A percentile compares a stretch with the other conserved stretches of the same genome.
Evolutionary conservation across 768 basidiomycete species (phyloP).

Genomic region (Lactifluus pinguis): DNA sequence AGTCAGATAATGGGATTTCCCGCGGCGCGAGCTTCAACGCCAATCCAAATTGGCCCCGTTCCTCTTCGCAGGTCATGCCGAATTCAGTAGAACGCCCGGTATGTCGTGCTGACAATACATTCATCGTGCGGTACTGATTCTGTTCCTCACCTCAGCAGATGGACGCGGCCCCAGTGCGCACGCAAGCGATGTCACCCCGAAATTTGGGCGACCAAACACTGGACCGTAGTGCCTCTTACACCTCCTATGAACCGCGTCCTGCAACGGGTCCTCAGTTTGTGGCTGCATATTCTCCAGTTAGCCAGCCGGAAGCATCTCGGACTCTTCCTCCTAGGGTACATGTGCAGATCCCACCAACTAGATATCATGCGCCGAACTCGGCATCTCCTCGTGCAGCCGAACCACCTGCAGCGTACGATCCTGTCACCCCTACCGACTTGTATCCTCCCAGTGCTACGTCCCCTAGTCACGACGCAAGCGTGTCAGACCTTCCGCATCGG

Average conservation of each 20-base stretch:
- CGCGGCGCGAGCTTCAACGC: neutral
- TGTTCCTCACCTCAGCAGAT: neutral
- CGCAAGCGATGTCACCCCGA: neutral
- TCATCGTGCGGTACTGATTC: neutral
- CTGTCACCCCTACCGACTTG: neutral
- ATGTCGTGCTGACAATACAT: neutral
- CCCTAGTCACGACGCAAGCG: neutral
- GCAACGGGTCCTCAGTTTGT: neutral
- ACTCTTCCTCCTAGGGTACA: neutral
- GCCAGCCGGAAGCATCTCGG: neutral
- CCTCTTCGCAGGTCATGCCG: neutral
- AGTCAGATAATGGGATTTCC: neutral
- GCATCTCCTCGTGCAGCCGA: neutral
- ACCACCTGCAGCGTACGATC: neutral
- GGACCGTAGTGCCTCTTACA: neutral
- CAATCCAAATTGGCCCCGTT: neutral
- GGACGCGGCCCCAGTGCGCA: neutral
- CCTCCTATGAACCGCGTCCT: neutral
- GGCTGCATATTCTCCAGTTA: neutral
- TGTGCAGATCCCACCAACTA: conserved; percentile 7
- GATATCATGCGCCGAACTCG: neutral
- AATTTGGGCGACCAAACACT: neutral
- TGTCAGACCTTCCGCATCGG: neutral
- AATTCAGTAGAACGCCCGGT: neutral
- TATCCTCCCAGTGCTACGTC: neutral